phyloP scores from a whole-genome alignment of 179 eudicot genomes.

The Monotropa hypopitys region DNA sequence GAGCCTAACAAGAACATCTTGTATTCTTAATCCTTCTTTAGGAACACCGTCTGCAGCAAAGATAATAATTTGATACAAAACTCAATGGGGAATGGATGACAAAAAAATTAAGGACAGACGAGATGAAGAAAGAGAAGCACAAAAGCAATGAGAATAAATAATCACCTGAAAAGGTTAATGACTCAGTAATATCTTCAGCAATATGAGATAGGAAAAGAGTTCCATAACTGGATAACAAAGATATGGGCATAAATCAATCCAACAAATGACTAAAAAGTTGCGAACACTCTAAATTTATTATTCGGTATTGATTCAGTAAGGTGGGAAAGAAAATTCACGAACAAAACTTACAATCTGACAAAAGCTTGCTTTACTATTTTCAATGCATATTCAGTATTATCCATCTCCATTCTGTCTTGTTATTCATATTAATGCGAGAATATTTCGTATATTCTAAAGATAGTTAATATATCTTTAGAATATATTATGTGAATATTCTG shows the following conservation, averaged over 20 bases:
- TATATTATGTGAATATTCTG: too few species aligned
- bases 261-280: not conserved
- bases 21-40: constrained; percentile 79
- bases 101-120: not conserved
- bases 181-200: constrained; percentile 56
- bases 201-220: constrained; percentile 71
- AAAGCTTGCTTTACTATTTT: not conserved
- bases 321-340: not conserved
- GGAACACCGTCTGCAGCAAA: constrained; percentile 78
- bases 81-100: not conserved
- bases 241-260: not conserved
- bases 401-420: not conserved
- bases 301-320: not conserved
- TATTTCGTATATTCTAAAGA: too few species aligned
- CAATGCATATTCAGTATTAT: not conserved
- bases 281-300: not conserved
- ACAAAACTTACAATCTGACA: not conserved
- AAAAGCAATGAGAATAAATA: not conserved
- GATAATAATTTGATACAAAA: not conserved
- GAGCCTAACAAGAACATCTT: constrained; percentile 88
- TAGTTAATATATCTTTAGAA: too few species aligned
- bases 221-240: constrained; percentile 50
- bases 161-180: constrained; percentile 70
- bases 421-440: too few species aligned
- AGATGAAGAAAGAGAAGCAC: not conserved